These are phyloP conservation scores for Tremellales sp. DNA, from an alignment of 1,284 basidiomycete genomes.

Conservation along the genomic window DNA sequence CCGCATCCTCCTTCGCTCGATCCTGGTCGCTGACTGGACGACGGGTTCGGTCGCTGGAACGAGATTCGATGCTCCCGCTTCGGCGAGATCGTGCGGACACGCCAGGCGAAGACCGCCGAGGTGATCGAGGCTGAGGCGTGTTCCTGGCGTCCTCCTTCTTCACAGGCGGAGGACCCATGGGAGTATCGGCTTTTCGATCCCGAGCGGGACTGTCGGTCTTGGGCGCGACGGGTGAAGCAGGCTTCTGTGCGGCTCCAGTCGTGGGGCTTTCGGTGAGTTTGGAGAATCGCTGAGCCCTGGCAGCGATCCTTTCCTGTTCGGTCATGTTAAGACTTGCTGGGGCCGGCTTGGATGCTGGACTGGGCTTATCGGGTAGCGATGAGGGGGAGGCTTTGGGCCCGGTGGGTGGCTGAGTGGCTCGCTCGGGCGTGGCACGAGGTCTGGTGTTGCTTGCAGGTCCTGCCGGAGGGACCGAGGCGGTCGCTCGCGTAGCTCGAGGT, in stretches of 20 bases:
- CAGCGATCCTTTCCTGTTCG: conserved; percentile 33
- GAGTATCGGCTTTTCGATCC: not conserved
- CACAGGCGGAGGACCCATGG: not conserved
- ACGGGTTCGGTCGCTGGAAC: conserved; percentile 27
- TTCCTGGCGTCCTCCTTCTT: conserved; percentile 1
- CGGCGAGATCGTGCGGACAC: conserved; percentile 14
- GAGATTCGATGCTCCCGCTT: conserved; percentile 37
- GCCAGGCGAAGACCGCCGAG: conserved; percentile 8
- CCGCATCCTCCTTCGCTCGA: conserved; percentile 45
- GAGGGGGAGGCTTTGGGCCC: conserved; percentile 7
- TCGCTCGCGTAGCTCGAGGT: conserved; percentile 16
- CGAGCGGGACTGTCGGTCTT: not conserved
- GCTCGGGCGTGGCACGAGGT: conserved; percentile 1
- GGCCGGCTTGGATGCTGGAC: conserved; percentile 24
- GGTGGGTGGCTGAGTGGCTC: conserved; percentile 6
- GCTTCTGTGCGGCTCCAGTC: conserved; percentile 12
- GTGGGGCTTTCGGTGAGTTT: conserved; percentile 16
- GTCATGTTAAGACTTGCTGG: conserved; percentile 8
- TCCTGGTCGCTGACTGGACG: conserved; percentile 14
- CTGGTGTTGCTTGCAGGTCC: conserved; percentile 9
- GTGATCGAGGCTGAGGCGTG: conserved; percentile 8
- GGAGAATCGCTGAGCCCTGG: conserved; percentile 35
- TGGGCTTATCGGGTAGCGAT: not conserved
- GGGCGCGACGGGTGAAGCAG: conserved; percentile 5
- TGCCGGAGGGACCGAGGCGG: conserved; percentile 8